Percentiles rank a stretch among this genome's conserved stretches.
These are phyloP conservation scores for Carex littledalei DNA, from an alignment of 176 grass and related monocot species.

Conservation along the genomic window DNA sequence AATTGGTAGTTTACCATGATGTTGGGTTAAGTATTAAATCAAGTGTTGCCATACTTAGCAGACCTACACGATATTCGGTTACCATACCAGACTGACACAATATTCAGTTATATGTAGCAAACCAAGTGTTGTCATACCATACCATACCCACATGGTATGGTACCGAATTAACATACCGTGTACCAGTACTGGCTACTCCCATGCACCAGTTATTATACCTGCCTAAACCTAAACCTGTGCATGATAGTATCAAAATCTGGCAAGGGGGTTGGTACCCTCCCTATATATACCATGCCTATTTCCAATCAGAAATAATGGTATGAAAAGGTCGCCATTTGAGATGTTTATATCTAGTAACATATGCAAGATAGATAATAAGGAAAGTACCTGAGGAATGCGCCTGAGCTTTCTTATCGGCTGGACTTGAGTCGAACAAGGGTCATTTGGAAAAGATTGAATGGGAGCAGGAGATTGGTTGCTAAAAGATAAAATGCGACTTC, in stretches of 20 bases:
- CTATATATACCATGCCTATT: slow-evolving; percentile 33
- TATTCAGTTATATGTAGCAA: neutral
- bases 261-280: slow-evolving; percentile 16
- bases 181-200: neutral
- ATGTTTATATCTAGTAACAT: neutral
- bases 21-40: neutral
- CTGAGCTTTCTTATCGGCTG: slow-evolving; percentile 13
- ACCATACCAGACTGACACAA: neutral
- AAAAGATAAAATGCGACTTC: slow-evolving; percentile 42
- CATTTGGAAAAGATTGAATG: slow-evolving; percentile 1
- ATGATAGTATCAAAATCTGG: neutral
- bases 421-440: neutral
- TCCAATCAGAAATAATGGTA: neutral
- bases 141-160: neutral
- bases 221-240: neutral
- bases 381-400: slow-evolving; percentile 36
- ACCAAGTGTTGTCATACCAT: neutral
- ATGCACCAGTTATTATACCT: neutral
- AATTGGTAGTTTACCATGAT: slow-evolving; percentile 13
- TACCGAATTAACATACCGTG: neutral
- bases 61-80: neutral
- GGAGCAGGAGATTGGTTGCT: slow-evolving; percentile 18
- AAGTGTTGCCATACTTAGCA: neutral
- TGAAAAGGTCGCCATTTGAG: neutral
- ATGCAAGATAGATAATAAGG: neutral